Evolutionary conservation across 1,139 yeast species (phyloP).

Genomic region (Trichomonascaceae sp.): DNA sequence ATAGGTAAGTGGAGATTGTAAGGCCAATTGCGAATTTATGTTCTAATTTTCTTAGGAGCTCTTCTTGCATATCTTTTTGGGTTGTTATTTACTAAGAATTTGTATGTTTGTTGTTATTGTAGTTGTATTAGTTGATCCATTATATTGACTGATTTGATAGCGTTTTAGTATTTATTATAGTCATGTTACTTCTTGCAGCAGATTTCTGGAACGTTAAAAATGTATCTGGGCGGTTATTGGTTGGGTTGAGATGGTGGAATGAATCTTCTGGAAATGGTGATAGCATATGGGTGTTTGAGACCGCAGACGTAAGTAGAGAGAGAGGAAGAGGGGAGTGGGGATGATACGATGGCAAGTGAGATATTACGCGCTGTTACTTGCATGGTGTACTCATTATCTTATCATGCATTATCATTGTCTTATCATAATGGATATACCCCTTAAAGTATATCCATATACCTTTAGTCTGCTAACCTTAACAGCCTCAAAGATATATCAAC

Average conservation of each 20-base stretch:
- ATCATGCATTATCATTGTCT: too few relatives aligned
- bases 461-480: neutral
- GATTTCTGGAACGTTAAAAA: conserved; percentile 95
- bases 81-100: conserved; percentile 54
- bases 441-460: too few relatives aligned
- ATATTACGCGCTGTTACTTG: too few relatives aligned
- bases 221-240: conserved; percentile 80
- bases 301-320: conserved; percentile 48
- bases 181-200: conserved; percentile 69
- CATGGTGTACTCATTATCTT: too few relatives aligned
- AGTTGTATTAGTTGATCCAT: neutral
- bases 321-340: neutral
- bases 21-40: neutral
- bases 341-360: neutral
- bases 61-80: conserved; percentile 66
- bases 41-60: conserved; percentile 37
- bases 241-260: conserved; percentile 96
- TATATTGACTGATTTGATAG: conserved; percentile 19
- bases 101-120: conserved; percentile 30
- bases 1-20: conserved; percentile 32
- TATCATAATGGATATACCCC: too few relatives aligned
- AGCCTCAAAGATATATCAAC: conserved; percentile 70
- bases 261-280: conserved; percentile 47
- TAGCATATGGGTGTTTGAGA: conserved; percentile 83
- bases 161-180: conserved; percentile 70